Base-by-base conservation (phyloP, 2,329 filamentous ascomycete species). In the Botrytis deweyae region DNA sequence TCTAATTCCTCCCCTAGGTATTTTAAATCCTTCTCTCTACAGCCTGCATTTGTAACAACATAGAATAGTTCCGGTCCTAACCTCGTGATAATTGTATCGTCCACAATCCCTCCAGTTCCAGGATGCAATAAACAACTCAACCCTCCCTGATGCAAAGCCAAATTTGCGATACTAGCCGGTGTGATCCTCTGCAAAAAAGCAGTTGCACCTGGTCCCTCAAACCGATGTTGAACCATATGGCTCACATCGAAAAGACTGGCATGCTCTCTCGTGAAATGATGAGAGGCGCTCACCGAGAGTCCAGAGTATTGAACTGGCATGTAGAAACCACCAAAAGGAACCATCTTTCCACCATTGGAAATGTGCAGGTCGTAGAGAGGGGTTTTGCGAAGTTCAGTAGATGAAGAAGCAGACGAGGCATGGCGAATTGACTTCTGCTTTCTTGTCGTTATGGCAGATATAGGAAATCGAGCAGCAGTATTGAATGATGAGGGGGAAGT, bases 241-340 rank as follows among this genome's bases (percentile, higher is more conserved):
- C 92, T 92, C 72, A 98, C 96, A 83, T 99, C 96, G 81, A 99
- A 99, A 76, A 99, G 85, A 76, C 94, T 97, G 74, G 93, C 92
- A 83, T 95, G 92, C 79, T 90, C 88, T 72, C 96, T 90, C 25
- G 96, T 98, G 88, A 95, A 98, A 79, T 90, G 88, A 86, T 98
- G 96, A 70, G 94, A 97, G 75, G 94, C 93, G 78, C 89, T 87
- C 76, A 98, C 92, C 78, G 92, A 91, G 77, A 93, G 87, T 77
- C 90, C 88, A 49, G 87, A 84, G 85, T 98, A 99, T 83, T 96
- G 92, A 63, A 99, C 90, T 12, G 96, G 96, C 94, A 99, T 98
- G 78, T 89, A 87, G 85, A 91, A 97, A 78, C 94, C 94, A 76
- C 93, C 95, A 84, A 98, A 99, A n/a, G 94, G 93, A 68, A 98